Conservation (phyloP, 257 asterid species). For the Paulownia fortunei region DNA sequence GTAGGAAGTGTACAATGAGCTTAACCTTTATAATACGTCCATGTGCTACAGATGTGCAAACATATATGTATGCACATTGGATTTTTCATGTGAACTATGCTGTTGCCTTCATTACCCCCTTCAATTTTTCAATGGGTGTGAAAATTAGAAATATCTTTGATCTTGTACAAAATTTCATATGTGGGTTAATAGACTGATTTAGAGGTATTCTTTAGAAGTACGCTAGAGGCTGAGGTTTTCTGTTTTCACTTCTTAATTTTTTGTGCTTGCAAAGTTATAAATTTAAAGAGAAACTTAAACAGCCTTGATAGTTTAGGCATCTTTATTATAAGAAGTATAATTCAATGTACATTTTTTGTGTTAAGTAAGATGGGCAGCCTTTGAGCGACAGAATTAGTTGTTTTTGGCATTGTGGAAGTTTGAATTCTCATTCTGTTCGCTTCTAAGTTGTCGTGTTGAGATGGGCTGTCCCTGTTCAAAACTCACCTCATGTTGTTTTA, state of each 20-base stretch:
- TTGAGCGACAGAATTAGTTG: constrained; percentile 3
- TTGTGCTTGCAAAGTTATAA: constrained; percentile 8
- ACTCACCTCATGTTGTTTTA: constrained; percentile 41
- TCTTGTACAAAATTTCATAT: not conserved
- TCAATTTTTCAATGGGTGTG: not conserved
- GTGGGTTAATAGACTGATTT: not conserved
- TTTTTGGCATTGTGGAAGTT: constrained; percentile 3
- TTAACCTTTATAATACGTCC: not conserved
- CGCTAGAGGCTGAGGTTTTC: not conserved
- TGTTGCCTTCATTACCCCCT: not conserved
- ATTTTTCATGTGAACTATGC: not conserved
- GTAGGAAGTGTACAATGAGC: not conserved
- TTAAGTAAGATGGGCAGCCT: constrained; percentile 20
- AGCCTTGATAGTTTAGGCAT: not conserved
- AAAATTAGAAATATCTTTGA: not conserved
- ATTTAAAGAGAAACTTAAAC: not conserved
- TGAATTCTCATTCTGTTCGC: constrained; percentile 18
- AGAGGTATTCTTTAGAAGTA: not conserved
- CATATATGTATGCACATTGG: not conserved
- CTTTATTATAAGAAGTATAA: not conserved
- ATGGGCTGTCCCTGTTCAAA: constrained; percentile 48
- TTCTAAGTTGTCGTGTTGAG: constrained; percentile 14
- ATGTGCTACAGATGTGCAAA: not conserved
- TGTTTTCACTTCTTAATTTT: not conserved
- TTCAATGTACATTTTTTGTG: not conserved